These are phyloP conservation scores for Beauveria sp. DNA, from an alignment of 2,329 filamentous ascomycete species.

Conservation along the genomic window DNA sequence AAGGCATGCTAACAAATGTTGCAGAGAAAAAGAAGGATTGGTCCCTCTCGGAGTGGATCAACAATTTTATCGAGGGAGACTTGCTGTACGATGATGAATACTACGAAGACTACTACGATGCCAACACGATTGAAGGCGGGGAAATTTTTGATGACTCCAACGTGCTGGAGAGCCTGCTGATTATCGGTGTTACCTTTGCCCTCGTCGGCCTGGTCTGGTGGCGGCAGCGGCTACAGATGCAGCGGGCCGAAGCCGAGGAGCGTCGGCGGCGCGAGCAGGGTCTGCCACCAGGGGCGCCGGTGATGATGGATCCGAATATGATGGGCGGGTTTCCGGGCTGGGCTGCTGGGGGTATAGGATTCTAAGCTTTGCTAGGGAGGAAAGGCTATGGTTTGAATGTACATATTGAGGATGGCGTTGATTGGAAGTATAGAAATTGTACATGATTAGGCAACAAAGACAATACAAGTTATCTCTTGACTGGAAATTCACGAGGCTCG, in stretches of 20 bases:
- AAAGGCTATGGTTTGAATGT: not conserved
- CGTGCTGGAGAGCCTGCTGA: conserved; percentile 75
- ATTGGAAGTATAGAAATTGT: not conserved
- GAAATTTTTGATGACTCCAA: conserved; percentile 68
- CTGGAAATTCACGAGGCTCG: not conserved
- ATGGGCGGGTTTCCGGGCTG: conserved; percentile 26
- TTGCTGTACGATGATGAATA: conserved; percentile 53
- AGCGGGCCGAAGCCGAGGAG: conserved; percentile 31
- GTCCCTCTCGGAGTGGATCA: conserved; percentile 79
- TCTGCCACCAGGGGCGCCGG: conserved; percentile 19
- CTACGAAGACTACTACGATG: conserved; percentile 49
- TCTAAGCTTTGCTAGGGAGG: conserved; percentile 16
- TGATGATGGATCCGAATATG: conserved; percentile 16
- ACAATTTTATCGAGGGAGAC: conserved; percentile 71
- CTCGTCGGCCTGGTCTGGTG: conserved; percentile 78
- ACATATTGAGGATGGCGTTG: conserved; percentile 3
- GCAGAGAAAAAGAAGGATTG: conserved; percentile 63
- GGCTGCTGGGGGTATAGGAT: conserved; percentile 29
- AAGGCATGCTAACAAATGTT: not conserved
- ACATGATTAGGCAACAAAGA: not conserved
- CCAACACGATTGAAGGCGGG: conserved; percentile 43
- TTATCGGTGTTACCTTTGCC: conserved; percentile 67
- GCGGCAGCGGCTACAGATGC: conserved; percentile 61
- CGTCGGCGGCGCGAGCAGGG: conserved; percentile 26
- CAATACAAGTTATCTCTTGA: not conserved